phyloP scores from a whole-genome alignment of 2,329 filamentous ascomycete species.

The Trichoderma sp. region DNA sequence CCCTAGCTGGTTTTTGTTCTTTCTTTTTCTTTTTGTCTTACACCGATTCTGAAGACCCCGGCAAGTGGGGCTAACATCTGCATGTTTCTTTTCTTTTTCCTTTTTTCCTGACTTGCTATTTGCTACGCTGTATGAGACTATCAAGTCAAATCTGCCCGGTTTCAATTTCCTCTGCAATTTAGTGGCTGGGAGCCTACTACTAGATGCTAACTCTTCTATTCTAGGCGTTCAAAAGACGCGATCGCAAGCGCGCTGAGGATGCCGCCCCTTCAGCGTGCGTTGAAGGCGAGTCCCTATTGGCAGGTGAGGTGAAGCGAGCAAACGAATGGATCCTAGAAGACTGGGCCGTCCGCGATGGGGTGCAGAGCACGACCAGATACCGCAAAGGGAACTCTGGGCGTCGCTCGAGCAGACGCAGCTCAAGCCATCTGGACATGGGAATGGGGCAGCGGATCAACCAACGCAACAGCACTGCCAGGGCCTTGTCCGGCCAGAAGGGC shows the following conservation, averaged over 20 bases:
- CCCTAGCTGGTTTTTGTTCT: background rate
- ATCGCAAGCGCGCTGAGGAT: slow-evolving; percentile 29
- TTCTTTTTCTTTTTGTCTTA: background rate
- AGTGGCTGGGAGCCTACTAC: background rate
- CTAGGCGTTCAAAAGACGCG: slow-evolving; percentile 51
- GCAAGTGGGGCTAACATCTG: background rate
- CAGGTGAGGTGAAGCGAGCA: slow-evolving; percentile 60
- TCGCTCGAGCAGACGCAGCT: slow-evolving; percentile 30
- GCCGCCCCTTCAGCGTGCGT: slow-evolving; percentile 30
- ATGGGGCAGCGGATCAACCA: slow-evolving; percentile 30
- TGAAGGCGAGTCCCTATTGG: slow-evolving; percentile 22
- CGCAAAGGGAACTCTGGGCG: slow-evolving; percentile 54
- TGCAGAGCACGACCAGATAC: slow-evolving; percentile 85
- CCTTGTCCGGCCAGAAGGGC: slow-evolving; percentile 42
- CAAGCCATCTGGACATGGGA: slow-evolving; percentile 27
- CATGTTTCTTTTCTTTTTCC: background rate
- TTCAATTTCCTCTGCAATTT: background rate
- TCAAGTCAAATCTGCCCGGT: background rate
- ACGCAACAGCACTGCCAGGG: slow-evolving; percentile 39
- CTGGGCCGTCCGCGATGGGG: slow-evolving; percentile 69
- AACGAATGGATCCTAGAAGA: slow-evolving; percentile 77
- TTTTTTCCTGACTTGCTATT: background rate
- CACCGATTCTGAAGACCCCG: background rate
- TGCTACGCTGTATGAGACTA: background rate
- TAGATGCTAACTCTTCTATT: slow-evolving; percentile 23